Evolutionary conservation across 2,329 filamentous ascomycete genomes (phyloP).

Genomic region (Penicillium paneum): DNA sequence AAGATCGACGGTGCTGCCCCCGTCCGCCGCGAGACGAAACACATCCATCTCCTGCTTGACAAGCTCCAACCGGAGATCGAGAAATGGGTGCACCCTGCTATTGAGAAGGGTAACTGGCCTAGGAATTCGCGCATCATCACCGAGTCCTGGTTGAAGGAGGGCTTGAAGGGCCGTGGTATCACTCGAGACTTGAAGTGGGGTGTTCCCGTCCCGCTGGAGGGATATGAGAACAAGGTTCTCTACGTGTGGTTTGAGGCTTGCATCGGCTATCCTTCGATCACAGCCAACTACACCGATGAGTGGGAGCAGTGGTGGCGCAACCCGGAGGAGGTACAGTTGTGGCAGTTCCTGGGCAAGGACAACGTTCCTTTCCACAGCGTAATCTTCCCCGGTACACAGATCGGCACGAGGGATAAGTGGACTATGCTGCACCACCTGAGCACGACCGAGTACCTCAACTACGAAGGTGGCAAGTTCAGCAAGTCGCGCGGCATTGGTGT

Average conservation of each 20-base stretch:
- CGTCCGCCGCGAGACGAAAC: slow-evolving; percentile 77
- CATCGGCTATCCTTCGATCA: slow-evolving; percentile 94
- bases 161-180: slow-evolving; percentile 81
- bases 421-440: slow-evolving; percentile 85
- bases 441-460: slow-evolving; percentile 86
- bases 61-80: slow-evolving; percentile 74
- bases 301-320: slow-evolving; percentile 97
- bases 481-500: slow-evolving; percentile 88
- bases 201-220: slow-evolving; percentile 57
- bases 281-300: slow-evolving; percentile 78
- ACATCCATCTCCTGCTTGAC: slow-evolving; percentile 85
- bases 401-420: slow-evolving; percentile 82
- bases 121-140: slow-evolving; percentile 46
- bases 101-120: slow-evolving; percentile 61
- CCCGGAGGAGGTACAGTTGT: slow-evolving; percentile 80
- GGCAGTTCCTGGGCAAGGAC: slow-evolving; percentile 95
- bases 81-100: slow-evolving; percentile 71
- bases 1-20: slow-evolving; percentile 85
- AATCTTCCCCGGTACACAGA: slow-evolving; percentile 83
- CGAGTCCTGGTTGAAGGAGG: slow-evolving; percentile 60
- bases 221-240: slow-evolving; percentile 74
- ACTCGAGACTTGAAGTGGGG: slow-evolving; percentile 94
- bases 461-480: slow-evolving; percentile 86
- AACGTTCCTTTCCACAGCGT: slow-evolving; percentile 86
- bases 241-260: slow-evolving; percentile 94